Base-by-base conservation (phyloP, 2,329 filamentous ascomycete genomes). In the Xylariomycetidae sp. region DNA sequence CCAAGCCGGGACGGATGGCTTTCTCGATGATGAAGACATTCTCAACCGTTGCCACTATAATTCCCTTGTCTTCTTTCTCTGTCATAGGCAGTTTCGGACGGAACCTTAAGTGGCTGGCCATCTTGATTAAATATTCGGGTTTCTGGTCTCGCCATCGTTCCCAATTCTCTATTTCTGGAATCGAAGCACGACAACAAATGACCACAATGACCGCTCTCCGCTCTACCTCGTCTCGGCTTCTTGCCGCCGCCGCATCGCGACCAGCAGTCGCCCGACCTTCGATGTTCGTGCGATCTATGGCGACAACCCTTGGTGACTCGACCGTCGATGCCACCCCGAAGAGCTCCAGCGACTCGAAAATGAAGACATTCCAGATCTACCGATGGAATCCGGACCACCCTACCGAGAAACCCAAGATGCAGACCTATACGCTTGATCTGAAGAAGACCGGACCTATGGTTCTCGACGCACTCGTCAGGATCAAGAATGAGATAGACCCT, bases 361-460 rank as follows among this genome's bases (percentile, higher is more conserved):
- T 85, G 69, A 97, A 96, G 82, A 88, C 85, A 32, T 98, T 98
- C 79, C 84, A 95, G 66, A 84, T 98, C 72, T 98, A 98, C 80
- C 81, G 92, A 63, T 98, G 92, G 92, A 94, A 94, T 63, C 92
- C 92, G 41, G 92, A 97, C 60, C 76, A 82, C 60, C 92, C 92
- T 38, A 80, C 81, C 56, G 82, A 86, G 66, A 98, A 98, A 81
- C 92, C 92, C 42, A 77, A 73, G 63, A 95, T 98, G 86, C 88
- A 98, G 74, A 79, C 77, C 50, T 98, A 97, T 70, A 86, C 85
- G 22, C 73, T 98, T 56, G 92, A 98, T 61, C 70, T 98, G 53
- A 97, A 97, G 75, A 96, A 97, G 83, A 98, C 92, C 26, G 92
- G 92, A 19, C 92, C 92, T 49, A 98, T 98, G 92, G 82, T 98